phyloP scores from a whole-genome alignment of 1,139 yeast genomes.

The Kodamaea derodonti region DNA sequence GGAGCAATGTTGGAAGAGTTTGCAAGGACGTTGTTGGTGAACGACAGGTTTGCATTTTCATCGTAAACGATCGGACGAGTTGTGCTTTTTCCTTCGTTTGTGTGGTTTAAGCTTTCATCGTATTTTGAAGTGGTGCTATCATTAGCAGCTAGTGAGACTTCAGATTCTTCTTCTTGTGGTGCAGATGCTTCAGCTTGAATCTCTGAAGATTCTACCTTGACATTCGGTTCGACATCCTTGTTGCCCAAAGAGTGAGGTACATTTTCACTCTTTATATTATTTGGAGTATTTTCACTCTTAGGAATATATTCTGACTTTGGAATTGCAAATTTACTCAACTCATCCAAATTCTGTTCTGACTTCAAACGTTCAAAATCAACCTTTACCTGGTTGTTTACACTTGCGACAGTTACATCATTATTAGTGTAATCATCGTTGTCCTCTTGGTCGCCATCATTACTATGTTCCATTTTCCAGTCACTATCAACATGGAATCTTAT shows the following conservation, averaged over 20 bases:
- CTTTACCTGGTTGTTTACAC: conserved; percentile 7
- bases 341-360: conserved; percentile 4
- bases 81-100: background rate
- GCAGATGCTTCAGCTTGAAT: background rate
- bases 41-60: conserved; percentile 1
- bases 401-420: conserved; percentile 8
- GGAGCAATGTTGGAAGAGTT: conserved; percentile 44
- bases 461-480: conserved; percentile 41
- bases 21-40: conserved; percentile 22
- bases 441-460: conserved; percentile 43
- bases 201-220: background rate
- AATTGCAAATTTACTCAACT: background rate
- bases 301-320: background rate
- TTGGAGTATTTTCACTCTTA: background rate
- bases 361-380: conserved; percentile 14
- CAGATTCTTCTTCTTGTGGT: background rate
- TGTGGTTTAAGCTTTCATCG: background rate
- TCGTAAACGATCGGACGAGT: background rate
- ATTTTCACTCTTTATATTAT: background rate
- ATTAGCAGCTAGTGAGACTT: background rate
- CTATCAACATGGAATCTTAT: conserved; percentile 34
- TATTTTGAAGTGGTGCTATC: background rate
- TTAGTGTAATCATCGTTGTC: conserved; percentile 26
- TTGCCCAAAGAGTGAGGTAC: background rate
- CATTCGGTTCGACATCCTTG: background rate